Base-by-base conservation (phyloP, 2,329 filamentous ascomycete genomes). In the Pseudocercospora macadamiae region DNA sequence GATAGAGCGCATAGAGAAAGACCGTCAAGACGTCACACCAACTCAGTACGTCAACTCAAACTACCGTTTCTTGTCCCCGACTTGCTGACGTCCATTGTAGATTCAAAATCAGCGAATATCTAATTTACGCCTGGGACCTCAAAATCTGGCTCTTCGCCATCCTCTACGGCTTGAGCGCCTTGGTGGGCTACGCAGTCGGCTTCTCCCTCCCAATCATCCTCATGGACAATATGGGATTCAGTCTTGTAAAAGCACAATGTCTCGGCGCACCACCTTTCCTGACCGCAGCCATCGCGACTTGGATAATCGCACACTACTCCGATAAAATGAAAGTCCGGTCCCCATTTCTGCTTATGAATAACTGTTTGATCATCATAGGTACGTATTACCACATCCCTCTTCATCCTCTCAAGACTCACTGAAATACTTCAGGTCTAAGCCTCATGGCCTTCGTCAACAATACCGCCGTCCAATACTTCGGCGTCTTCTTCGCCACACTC, bases 141-240 rank as follows among this genome's bases (percentile, higher is more conserved):
- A 83, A 83, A 62, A 74, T 83, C 52, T 84, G 82, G 81, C 76
- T 71, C 3, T 83, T 81, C 59, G 81, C 78, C 0, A 58, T 81
- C 68, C 78, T 83, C 49, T 83, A 80, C 70, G 78, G 79, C 76
- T 84, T 83, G 73, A 84, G 83, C 1, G 91, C 89, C 1, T 89
- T 88, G 9, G 82, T 89, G 51, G 82, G 82, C 2, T 93, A 93
- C 71, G 85, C 89, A 0, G 82, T 93, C 6, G 88, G 89, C 2
- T 93, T 89, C 73, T 93, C 93, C 70, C 76, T 93, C 3, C 90
- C 90, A 7, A 84, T 93, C 68, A 89, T 95, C 66, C 83, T 96
- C 8, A 68, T 69, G 3, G 64, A 74, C 9, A 80, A 80, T 18
- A 84, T 93, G 79, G 82, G 84, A 12, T 93, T 90, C 77, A 78